Conservation (phyloP, 2,329 filamentous ascomycete species). For the Pseudogymnoascus verrucosus region DNA sequence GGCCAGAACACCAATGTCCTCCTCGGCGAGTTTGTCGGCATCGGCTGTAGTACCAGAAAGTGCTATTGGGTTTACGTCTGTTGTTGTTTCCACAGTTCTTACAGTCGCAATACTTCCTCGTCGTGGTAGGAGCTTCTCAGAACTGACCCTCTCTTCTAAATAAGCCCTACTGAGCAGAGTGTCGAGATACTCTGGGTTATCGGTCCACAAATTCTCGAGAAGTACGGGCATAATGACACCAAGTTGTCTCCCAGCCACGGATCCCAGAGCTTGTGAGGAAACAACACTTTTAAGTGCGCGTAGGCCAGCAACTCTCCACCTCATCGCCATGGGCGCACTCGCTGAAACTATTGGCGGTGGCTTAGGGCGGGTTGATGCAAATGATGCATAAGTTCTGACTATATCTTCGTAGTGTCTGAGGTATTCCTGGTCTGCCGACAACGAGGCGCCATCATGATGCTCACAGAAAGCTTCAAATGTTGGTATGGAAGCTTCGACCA, state of each 20-base stretch:
- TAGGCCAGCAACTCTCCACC: conserved; percentile 68
- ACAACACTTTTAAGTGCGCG: conserved; percentile 76
- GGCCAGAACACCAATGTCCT: conserved; percentile 77
- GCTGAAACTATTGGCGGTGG: conserved; percentile 43
- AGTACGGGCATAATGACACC: conserved; percentile 75
- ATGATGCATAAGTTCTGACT: conserved; percentile 68
- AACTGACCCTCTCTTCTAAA: conserved; percentile 59
- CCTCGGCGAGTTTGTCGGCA: conserved; percentile 81
- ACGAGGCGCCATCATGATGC: conserved; percentile 75
- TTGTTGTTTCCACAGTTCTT: conserved; percentile 56
- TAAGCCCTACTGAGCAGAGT: conserved; percentile 59
- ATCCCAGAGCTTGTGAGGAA: conserved; percentile 68
- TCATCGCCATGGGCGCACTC: conserved; percentile 66
- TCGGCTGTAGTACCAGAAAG: conserved; percentile 77
- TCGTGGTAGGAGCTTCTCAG: conserved; percentile 54
- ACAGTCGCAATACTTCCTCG: conserved; percentile 76
- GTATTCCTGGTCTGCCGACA: conserved; percentile 80
- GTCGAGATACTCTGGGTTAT: conserved; percentile 61
- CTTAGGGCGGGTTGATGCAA: conserved; percentile 58
- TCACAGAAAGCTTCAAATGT: conserved; percentile 85
- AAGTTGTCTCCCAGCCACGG: conserved; percentile 68
- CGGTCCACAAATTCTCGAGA: conserved; percentile 76
- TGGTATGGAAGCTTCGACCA: conserved; percentile 82
- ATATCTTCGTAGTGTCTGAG: conserved; percentile 75
- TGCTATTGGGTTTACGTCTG: conserved; percentile 58